Base-by-base conservation (phyloP, 257 asterid genomes). In the Capsicum pubescens region DNA sequence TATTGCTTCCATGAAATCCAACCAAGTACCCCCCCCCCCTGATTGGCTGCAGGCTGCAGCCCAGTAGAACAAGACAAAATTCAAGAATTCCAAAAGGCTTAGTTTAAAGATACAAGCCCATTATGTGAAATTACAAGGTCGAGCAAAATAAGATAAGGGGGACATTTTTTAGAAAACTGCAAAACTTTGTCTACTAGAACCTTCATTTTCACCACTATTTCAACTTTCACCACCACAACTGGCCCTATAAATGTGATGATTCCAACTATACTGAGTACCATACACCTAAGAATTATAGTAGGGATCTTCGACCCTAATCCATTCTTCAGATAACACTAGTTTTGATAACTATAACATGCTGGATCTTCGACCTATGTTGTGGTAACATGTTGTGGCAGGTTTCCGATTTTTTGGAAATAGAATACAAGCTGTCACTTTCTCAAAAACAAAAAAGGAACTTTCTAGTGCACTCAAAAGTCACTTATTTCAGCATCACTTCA, bases 91-190 rank as follows among this genome's bases (percentile, higher is more conserved):
- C 80, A 5, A 48, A 48, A 48, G 12, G 80, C 80, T 48, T 39
- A 14, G 13, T 68, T 68, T 68, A 68, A 68, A 68, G 55, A 59
- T 6, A 48, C 8, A 72, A 72, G 42, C 80, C 81, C 63, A 76
- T 76, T 12, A 32, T 54, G 64, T 77, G 63, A 54, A 54, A 77
- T 54, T 77, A 21, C 63, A 26, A 76, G 48, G 46, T 21, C 8
- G 4, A 21, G 26, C 21, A 76, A 74, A 76, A 76, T 76, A 54
- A 77, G 82, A 77, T 26, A 77, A 77, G 7, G 15, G 64, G 8
- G 1, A 50, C 50, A 77, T 54, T 50, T 77, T 14, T 52, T 77
- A 26, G 63, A 77, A 10, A 54, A 77, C 10, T 77, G 50, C 7
- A 77, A 54, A 54, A 26, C 44, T 39, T 39, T 39, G 44, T 39